These are phyloP conservation scores for Cardamine chenopodiifolia DNA, from an alignment of 345 rosid genomes.

Conservation along the genomic window DNA sequence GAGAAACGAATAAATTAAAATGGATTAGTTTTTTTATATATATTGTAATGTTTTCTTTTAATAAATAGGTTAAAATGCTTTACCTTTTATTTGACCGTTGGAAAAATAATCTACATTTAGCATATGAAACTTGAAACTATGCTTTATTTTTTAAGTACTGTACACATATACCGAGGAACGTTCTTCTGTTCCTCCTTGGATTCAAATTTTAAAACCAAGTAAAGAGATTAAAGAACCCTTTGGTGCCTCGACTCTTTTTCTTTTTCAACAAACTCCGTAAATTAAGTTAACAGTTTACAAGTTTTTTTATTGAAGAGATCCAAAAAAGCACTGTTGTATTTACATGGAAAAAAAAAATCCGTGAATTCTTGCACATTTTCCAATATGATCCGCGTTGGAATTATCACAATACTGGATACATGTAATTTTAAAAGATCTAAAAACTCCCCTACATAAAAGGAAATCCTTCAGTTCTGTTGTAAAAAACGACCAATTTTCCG, in stretches of 20 bases:
- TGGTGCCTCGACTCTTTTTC: background rate
- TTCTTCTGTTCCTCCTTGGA: slow-evolving; percentile 50
- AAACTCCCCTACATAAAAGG: no score
- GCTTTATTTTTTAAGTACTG: slow-evolving; percentile 29
- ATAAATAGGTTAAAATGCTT: slow-evolving; percentile 9
- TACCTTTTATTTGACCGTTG: slow-evolving; percentile 43
- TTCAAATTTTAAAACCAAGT: slow-evolving; percentile 41
- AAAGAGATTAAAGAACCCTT: background rate
- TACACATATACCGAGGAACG: slow-evolving; percentile 65
- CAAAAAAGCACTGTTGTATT: no score
- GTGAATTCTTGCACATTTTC: no score
- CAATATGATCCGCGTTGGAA: no score
- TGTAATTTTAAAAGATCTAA: no score
- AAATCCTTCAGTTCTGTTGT: no score
- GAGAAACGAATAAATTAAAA: background rate
- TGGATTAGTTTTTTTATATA: background rate
- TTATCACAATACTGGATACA: no score
- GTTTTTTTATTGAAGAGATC: no score
- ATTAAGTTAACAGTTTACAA: no score
- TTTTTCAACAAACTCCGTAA: no score
- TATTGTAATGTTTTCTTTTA: background rate
- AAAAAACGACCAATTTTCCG: no score
- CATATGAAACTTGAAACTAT: slow-evolving; percentile 36
- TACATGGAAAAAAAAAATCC: no score
- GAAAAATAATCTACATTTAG: slow-evolving; percentile 32